Evolutionary conservation across 805 yeast species (phyloP).

Genomic region (Nakazawaea ambrosiae): DNA sequence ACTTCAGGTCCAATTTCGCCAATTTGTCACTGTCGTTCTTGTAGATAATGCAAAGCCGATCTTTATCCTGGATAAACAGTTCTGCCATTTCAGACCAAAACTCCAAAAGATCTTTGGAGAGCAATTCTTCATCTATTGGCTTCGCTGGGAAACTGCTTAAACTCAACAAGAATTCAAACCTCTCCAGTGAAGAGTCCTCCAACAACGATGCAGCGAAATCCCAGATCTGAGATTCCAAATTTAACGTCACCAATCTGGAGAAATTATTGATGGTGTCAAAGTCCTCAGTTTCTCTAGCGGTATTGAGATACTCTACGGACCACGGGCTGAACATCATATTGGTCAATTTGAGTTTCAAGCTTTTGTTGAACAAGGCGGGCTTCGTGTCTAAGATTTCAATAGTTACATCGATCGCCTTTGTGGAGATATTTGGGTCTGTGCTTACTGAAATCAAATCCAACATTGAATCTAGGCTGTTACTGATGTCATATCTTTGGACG

Average conservation of each 20-base stretch:
- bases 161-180: slow-evolving; percentile 41
- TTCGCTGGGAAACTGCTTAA: slow-evolving; percentile 50
- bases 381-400: slow-evolving; percentile 41
- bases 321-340: slow-evolving; percentile 36
- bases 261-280: slow-evolving; percentile 33
- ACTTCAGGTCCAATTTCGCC: slow-evolving; percentile 23
- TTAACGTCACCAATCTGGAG: slow-evolving; percentile 37
- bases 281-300: slow-evolving; percentile 25
- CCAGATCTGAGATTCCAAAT: slow-evolving; percentile 39
- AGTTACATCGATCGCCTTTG: slow-evolving; percentile 26
- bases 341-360: slow-evolving; percentile 23
- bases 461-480: slow-evolving; percentile 14
- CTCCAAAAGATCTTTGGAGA: slow-evolving; percentile 47
- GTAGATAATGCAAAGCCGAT: slow-evolving; percentile 23
- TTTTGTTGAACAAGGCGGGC: slow-evolving; percentile 30
- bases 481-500: slow-evolving; percentile 20
- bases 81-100: slow-evolving; percentile 70
- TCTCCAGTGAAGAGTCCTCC: slow-evolving; percentile 27
- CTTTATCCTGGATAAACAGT: slow-evolving; percentile 42
- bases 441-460: slow-evolving; percentile 12
- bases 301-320: slow-evolving; percentile 33
- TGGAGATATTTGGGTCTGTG: slow-evolving; percentile 12
- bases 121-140: slow-evolving; percentile 53
- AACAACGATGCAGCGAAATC: slow-evolving; percentile 32
- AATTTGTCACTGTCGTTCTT: slow-evolving; percentile 25